These are phyloP conservation scores for Botryosphaeria agaves DNA, from an alignment of 2,329 filamentous ascomycete species.

Conservation along the genomic window DNA sequence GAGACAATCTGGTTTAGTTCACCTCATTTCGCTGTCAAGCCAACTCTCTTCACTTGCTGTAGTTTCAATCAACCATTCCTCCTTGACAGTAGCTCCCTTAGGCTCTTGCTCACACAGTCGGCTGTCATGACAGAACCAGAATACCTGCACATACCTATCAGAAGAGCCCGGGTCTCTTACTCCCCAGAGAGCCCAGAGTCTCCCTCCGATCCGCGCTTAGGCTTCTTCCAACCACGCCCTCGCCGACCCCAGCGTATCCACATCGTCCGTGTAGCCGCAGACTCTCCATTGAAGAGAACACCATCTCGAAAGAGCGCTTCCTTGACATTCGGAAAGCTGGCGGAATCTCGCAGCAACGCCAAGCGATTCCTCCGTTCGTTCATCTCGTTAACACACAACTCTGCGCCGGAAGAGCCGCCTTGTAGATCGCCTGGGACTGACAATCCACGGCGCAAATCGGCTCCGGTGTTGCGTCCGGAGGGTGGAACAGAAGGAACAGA, in stretches of 20 bases:
- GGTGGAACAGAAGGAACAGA: no score
- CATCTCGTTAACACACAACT: slow-evolving; percentile 11
- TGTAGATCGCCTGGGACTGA: no score
- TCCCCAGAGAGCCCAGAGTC: slow-evolving; percentile 1
- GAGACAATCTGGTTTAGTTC: no score
- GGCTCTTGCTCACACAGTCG: not conserved
- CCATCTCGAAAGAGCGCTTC: not conserved
- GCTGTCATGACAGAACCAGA: not conserved
- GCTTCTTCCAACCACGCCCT: slow-evolving; percentile 30
- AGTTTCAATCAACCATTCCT: no score
- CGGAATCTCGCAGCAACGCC: slow-evolving; percentile 29
- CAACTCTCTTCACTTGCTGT: no score
- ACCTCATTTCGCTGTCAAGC: no score
- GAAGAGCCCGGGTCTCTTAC: slow-evolving; percentile 1
- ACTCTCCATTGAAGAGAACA: slow-evolving; percentile 16
- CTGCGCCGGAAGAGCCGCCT: not conserved
- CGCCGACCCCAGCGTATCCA: slow-evolving; percentile 39
- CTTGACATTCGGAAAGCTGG: slow-evolving; percentile 27
- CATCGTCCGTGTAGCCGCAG: slow-evolving; percentile 31
- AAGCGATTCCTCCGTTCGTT: slow-evolving; percentile 31
- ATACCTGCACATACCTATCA: not conserved
- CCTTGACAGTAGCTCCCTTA: not conserved
- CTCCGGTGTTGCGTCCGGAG: no score
- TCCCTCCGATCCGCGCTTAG: slow-evolving; percentile 1
- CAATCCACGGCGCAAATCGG: no score